These are phyloP conservation scores for Tolypocladium sp. DNA, from an alignment of 2,329 filamentous ascomycete species.

Conservation along the genomic window DNA sequence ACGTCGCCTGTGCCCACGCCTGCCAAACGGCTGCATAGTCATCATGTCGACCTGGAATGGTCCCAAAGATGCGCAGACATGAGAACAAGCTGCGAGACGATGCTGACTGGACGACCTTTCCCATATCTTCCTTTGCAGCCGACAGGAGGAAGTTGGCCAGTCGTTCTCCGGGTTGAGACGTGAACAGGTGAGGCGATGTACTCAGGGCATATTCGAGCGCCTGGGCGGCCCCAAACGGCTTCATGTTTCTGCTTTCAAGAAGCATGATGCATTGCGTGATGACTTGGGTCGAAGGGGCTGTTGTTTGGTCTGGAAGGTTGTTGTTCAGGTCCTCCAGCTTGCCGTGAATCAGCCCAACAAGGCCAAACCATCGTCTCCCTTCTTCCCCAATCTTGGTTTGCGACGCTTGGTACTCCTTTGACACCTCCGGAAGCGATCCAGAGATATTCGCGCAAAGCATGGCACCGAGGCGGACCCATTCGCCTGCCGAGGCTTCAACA, in stretches of 20 bases:
- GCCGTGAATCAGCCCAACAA: constrained; percentile 38
- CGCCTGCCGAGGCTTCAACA: constrained; percentile 39
- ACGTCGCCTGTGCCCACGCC: constrained; percentile 30
- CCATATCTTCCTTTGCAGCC: constrained; percentile 47
- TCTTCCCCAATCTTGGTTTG: constrained; percentile 60
- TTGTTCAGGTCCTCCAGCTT: constrained; percentile 13
- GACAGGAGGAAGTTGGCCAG: constrained; percentile 34
- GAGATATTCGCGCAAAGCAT: constrained; percentile 58
- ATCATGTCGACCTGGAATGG: constrained; percentile 25
- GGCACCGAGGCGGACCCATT: constrained; percentile 56
- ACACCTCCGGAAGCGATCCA: constrained; percentile 71
- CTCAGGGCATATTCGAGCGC: constrained; percentile 30
- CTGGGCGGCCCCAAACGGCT: constrained; percentile 45
- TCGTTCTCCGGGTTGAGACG: constrained; percentile 15
- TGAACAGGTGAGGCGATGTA: constrained; percentile 32
- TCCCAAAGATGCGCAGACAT: constrained; percentile 49
- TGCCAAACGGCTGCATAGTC: constrained; percentile 35
- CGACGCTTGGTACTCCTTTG: constrained; percentile 64
- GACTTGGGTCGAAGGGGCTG: constrained; percentile 17
- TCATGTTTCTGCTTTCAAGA: constrained; percentile 42
- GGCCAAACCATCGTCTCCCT: constrained; percentile 57
- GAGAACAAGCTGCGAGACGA: constrained; percentile 59
- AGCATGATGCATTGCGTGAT: constrained; percentile 29
- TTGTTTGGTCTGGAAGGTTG: constrained; percentile 17
- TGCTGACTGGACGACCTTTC: constrained; percentile 54